Conservation (phyloP, 208 protist species). For the Wallacemonas sp. region DNA sequence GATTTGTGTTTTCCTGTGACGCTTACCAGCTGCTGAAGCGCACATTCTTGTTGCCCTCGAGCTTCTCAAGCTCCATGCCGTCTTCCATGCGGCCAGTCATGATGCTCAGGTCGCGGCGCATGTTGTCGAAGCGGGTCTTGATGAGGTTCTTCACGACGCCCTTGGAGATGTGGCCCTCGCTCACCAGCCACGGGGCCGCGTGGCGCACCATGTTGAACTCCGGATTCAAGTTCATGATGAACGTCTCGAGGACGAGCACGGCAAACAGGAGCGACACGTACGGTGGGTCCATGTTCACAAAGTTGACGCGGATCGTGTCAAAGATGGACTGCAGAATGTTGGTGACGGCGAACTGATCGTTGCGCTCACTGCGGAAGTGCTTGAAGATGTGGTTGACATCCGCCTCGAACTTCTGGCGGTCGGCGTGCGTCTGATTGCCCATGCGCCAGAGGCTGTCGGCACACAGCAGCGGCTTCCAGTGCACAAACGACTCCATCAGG, state of each 20-base stretch:
- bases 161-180: conserved; percentile 83
- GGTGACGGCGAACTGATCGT: conserved; percentile 71
- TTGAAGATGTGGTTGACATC: conserved; percentile 66
- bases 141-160: conserved; percentile 82
- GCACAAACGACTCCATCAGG: conserved; percentile 87
- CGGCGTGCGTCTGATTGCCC: conserved; percentile 58
- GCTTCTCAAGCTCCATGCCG: conserved; percentile 36
- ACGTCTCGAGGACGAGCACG: conserved; percentile 89
- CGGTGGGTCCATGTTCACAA: conserved; percentile 88
- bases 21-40: conserved; percentile 37
- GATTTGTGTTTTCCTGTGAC: background rate
- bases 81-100: conserved; percentile 67
- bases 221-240: conserved; percentile 92
- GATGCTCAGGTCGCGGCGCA: conserved; percentile 60
- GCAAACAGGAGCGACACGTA: conserved; percentile 91
- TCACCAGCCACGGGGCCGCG: conserved; percentile 85
- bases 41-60: conserved; percentile 43
- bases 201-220: conserved; percentile 92
- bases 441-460: conserved; percentile 70
- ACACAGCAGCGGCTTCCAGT: conserved; percentile 76
- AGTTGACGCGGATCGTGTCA: conserved; percentile 73
- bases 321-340: conserved; percentile 89
- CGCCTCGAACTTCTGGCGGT: conserved; percentile 48
- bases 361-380: conserved; percentile 67
- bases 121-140: conserved; percentile 55